Base-by-base conservation (phyloP, 2,329 filamentous ascomycete genomes). In the Aspergillus terreus region DNA sequence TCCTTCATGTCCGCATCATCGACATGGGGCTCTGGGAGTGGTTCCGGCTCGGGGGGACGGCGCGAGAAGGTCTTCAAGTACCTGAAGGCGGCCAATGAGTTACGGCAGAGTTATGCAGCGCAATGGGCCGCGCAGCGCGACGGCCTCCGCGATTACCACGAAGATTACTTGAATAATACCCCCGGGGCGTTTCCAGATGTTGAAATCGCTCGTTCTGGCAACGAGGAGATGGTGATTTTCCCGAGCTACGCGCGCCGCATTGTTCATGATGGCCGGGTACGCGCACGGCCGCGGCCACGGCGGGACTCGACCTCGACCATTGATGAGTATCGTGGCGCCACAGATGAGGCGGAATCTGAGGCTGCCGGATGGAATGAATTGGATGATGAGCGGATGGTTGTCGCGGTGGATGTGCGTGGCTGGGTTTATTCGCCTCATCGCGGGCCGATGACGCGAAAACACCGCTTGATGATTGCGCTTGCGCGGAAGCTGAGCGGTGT, bases 191-290 rank as follows among this genome's bases (percentile, higher is more conserved):
- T 95, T 64, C 90, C 91, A 0, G 87, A 96, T 60, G 87, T 90
- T 15, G 83, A 87, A n/a, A 88, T 96, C 53, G 82, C 87, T 14
- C 82, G 84, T 10, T 85, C 84, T 55, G 92, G 90, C 11, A 83
- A 90, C 54, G 91, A 96, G 68, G 90, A 97, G 73, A 90, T 99
- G 85, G 83, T 99, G 9, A 69, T 99, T 21, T 99, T 99, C 61
- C 94, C 94, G 0, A 96, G 90, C 48, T 99, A 99, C 68, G 90
- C 90, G 7, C 85, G 92, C 65, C 80, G 79, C 54, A 87, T 95
- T 67, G 70, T 82, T 32, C 86, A 76, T 58, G 56, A 74, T 70
- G 68, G 56, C 69, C 70, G n/a, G 41, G 52, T 19, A 50, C 63
- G 27, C 38, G 52, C 52, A 30, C 66, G 60, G 63, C 64, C 38